phyloP scores from a whole-genome alignment of 2,329 filamentous ascomycete genomes.

The Ophiosphaerella narmari region DNA sequence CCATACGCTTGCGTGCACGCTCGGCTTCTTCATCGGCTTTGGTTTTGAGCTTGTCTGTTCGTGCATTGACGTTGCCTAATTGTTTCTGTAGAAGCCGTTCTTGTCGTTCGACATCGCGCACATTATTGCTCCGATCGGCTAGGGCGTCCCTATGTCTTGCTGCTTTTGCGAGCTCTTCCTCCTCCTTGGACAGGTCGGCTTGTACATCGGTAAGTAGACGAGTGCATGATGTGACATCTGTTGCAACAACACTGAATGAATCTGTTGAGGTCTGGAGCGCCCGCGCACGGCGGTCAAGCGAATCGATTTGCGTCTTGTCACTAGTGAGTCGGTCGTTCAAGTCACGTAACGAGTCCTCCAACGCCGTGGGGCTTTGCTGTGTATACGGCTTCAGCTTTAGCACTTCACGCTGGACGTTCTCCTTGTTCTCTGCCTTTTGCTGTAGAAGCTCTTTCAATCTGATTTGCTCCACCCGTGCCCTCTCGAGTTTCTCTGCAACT shows the following conservation, averaged over 20 bases:
- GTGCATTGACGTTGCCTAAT: constrained; percentile 80
- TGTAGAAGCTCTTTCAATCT: constrained; percentile 74
- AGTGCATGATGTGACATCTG: constrained; percentile 85
- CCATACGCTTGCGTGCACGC: constrained; percentile 85
- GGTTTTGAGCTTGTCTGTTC: constrained; percentile 81
- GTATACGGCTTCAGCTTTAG: constrained; percentile 91
- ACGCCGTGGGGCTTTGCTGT: constrained; percentile 79
- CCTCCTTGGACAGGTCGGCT: constrained; percentile 83
- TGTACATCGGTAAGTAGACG: constrained; percentile 88
- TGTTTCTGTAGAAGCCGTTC: constrained; percentile 84
- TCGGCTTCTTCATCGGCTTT: constrained; percentile 81
- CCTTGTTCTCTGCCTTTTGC: constrained; percentile 70
- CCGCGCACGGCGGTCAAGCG: constrained; percentile 82
- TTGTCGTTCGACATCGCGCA: constrained; percentile 86
- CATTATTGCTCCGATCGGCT: constrained; percentile 84
- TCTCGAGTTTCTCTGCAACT: constrained; percentile 80
- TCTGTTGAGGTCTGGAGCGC: constrained; percentile 91
- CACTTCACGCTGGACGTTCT: constrained; percentile 80
- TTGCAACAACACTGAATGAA: constrained; percentile 80
- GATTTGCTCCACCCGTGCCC: constrained; percentile 78
- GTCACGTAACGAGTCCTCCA: constrained; percentile 82
- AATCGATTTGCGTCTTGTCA: constrained; percentile 85
- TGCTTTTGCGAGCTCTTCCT: constrained; percentile 83
- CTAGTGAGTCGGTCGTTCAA: constrained; percentile 75
- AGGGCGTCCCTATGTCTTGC: constrained; percentile 83